Conservation (phyloP, 2,329 filamentous ascomycete species). For the Lasiodiplodia gonubiensis region DNA sequence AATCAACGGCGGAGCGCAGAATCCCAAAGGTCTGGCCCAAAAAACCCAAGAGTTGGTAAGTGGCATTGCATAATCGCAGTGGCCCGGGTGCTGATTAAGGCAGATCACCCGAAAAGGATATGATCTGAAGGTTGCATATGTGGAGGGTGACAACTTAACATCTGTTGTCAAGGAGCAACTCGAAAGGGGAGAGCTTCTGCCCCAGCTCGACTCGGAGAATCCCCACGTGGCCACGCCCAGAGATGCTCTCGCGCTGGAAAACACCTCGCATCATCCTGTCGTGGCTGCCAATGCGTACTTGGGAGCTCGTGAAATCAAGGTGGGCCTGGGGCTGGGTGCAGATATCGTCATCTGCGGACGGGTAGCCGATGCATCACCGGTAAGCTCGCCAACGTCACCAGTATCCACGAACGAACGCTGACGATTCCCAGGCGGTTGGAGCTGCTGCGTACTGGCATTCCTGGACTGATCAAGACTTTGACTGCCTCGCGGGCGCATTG, state of each 20-base stretch:
- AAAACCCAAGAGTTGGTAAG: slow-evolving; percentile 43
- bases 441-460: slow-evolving; percentile 63
- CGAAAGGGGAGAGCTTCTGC: slow-evolving; percentile 43
- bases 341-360: slow-evolving; percentile 45
- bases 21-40: slow-evolving; percentile 60
- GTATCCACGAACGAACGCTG: not conserved
- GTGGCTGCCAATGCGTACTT: slow-evolving; percentile 56
- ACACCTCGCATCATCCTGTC: slow-evolving; percentile 35
- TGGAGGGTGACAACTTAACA: slow-evolving; percentile 55
- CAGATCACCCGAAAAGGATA: slow-evolving; percentile 30
- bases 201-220: slow-evolving; percentile 53
- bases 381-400: slow-evolving; percentile 32
- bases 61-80: not conserved
- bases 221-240: slow-evolving; percentile 43
- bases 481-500: slow-evolving; percentile 58
- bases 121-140: slow-evolving; percentile 52
- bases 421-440: slow-evolving; percentile 47
- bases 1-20: slow-evolving; percentile 63
- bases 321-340: slow-evolving; percentile 40
- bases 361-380: slow-evolving; percentile 46
- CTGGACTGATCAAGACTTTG: slow-evolving; percentile 57
- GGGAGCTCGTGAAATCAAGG: slow-evolving; percentile 50
- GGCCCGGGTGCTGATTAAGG: not conserved
- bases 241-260: slow-evolving; percentile 46
- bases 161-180: slow-evolving; percentile 38